Evolutionary conservation across 108 stramenopile genomes (phyloP).

Genomic region (Aurantiochytrium sp.): DNA sequence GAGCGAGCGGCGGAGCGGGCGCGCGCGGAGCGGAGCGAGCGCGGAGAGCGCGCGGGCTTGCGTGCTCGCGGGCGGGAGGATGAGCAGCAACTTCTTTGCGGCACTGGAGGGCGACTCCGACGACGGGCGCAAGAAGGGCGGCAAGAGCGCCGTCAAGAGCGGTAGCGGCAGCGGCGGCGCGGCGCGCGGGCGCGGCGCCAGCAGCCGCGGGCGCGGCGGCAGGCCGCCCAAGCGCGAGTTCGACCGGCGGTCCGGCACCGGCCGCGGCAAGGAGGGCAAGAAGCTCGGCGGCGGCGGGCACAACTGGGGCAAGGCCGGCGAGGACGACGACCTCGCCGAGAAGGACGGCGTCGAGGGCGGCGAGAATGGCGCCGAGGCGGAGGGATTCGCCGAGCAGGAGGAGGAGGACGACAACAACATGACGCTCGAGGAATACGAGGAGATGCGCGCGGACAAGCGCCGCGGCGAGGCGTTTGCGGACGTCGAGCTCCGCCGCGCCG

Average conservation of each 20-base stretch:
- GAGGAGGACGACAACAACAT: conserved; percentile 74
- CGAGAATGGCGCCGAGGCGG: conserved; percentile 43
- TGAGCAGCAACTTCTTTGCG: not conserved
- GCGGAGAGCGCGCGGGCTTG: too few relatives aligned
- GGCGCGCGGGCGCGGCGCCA: conserved; percentile 63
- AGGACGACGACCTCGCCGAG: conserved; percentile 45
- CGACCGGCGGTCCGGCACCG: conserved; percentile 80
- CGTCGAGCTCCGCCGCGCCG: conserved; percentile 54
- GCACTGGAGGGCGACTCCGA: not conserved
- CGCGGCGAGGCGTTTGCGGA: conserved; percentile 53
- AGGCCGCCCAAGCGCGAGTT: conserved; percentile 56
- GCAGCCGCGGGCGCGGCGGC: conserved; percentile 68
- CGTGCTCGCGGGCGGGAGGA: not conserved
- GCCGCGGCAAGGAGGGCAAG: conserved; percentile 81
- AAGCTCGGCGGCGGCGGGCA: conserved; percentile 79
- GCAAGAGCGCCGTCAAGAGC: not conserved
- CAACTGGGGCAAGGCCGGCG: conserved; percentile 72
- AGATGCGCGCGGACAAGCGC: conserved; percentile 48
- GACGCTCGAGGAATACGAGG: conserved; percentile 79
- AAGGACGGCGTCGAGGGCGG: conserved; percentile 65
- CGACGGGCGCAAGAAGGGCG: not conserved
- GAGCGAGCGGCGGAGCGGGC: too few relatives aligned
- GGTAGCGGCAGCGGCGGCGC: not conserved
- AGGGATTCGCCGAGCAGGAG: conserved; percentile 37
- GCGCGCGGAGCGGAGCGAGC: too few relatives aligned